These are phyloP conservation scores for Aspergillus hiratsukae DNA, from an alignment of 2,329 filamentous ascomycete genomes.

Conservation along the genomic window DNA sequence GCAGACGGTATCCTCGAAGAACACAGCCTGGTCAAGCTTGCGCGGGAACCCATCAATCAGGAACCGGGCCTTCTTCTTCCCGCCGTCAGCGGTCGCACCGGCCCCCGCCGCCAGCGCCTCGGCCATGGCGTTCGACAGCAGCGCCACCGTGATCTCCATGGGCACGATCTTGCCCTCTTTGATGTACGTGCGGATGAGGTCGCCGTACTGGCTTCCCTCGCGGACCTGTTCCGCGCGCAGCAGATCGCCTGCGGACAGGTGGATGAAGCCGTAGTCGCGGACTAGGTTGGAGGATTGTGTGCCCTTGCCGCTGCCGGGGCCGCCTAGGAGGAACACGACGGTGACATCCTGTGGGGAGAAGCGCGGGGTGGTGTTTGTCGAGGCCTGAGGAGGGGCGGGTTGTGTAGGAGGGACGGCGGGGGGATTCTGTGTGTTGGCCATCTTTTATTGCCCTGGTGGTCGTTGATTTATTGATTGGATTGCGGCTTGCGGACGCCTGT, in stretches of 20 bases:
- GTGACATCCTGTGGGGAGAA: conserved; percentile 77
- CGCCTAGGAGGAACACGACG: conserved; percentile 95
- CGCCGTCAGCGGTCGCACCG: conserved; percentile 23
- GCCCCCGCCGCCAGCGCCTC: conserved; percentile 55
- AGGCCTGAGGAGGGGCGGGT: not conserved
- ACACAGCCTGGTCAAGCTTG: conserved; percentile 93
- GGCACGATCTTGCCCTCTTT: conserved; percentile 92
- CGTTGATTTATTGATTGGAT: conserved; percentile 53
- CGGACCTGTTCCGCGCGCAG: conserved; percentile 90
- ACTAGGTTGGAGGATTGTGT: conserved; percentile 92
- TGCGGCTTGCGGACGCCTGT: conserved; percentile 43
- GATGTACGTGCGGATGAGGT: conserved; percentile 90
- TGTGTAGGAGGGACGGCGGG: conserved; percentile 67
- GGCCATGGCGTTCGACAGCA: conserved; percentile 91
- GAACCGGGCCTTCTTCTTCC: conserved; percentile 62
- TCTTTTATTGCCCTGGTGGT: conserved; percentile 8
- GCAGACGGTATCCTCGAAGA: conserved; percentile 88
- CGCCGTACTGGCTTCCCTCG: conserved; percentile 79
- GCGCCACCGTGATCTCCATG: conserved; percentile 94
- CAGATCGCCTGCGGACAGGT: conserved; percentile 89
- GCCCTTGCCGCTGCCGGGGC: conserved; percentile 92
- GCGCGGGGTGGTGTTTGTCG: conserved; percentile 56
- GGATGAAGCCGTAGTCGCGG: conserved; percentile 80
- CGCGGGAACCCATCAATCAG: conserved; percentile 80
- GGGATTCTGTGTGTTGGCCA: conserved; percentile 27